These are phyloP conservation scores for Sugiyamaella neomexicana DNA, from an alignment of 1,139 yeast species.

Conservation along the genomic window DNA sequence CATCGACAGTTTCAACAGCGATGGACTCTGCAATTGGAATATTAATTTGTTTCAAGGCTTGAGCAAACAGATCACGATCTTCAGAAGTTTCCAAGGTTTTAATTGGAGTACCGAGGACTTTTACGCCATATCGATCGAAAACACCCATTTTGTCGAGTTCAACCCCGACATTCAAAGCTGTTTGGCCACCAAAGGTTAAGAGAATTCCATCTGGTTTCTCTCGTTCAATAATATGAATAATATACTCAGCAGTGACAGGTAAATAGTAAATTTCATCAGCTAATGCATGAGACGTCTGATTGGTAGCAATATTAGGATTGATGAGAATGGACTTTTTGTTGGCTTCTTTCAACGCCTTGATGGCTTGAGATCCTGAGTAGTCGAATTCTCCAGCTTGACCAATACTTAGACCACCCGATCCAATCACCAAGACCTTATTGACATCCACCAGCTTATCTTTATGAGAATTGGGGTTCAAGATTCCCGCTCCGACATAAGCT, in stretches of 20 bases:
- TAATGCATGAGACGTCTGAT: constrained; percentile 92
- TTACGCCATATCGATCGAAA: constrained; percentile 84
- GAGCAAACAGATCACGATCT: constrained; percentile 94
- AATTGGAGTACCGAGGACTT: constrained; percentile 96
- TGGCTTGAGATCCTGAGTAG: constrained; percentile 97
- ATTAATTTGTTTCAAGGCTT: constrained; percentile 88
- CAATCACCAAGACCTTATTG: constrained; percentile 84
- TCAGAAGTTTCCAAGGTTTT: constrained; percentile 93
- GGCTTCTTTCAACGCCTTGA: constrained; percentile 91
- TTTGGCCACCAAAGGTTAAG: constrained; percentile 97
- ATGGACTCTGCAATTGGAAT: constrained; percentile 96
- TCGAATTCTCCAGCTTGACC: constrained; percentile 99
- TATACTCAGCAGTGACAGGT: constrained; percentile 96
- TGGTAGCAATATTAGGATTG: constrained; percentile 97
- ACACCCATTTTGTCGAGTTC: constrained; percentile 92
- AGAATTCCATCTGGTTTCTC: constrained; percentile 96
- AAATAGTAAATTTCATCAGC: constrained; percentile 94
- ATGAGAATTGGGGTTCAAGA: constrained; percentile 50
- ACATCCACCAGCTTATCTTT: constrained; percentile 73
- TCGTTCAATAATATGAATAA: constrained; percentile 88
- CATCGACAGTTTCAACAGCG: constrained; percentile 92
- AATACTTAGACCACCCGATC: constrained; percentile 96
- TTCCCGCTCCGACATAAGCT: constrained; percentile 55
- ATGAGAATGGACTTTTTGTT: constrained; percentile 80
- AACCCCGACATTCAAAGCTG: constrained; percentile 94